A percentile compares a stretch with the other conserved stretches of the same genome.
Conservation (phyloP, 192 early-diverging fungal species). For the Funneliformis geosporum region DNA sequence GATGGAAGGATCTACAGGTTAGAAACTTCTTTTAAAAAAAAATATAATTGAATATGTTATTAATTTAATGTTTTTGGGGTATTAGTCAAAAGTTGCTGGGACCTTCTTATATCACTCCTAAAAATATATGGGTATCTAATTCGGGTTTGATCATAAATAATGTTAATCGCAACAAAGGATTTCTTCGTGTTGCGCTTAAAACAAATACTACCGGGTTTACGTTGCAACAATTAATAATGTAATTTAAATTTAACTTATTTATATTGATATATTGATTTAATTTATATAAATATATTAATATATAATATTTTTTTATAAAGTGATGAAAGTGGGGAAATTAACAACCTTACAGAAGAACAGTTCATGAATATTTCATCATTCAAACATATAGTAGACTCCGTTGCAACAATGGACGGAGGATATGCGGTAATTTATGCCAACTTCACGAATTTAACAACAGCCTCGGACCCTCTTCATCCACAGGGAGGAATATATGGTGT, state of each 20-base stretch:
- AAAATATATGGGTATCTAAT: background rate
- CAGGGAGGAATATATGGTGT: background rate
- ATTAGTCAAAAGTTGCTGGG: background rate
- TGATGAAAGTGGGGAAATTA: background rate
- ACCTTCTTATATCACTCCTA: background rate
- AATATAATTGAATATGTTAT: background rate
- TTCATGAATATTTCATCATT: background rate
- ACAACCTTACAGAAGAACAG: background rate
- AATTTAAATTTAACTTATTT: no score
- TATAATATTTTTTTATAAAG: background rate
- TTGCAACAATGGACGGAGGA: background rate
- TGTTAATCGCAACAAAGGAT: background rate
- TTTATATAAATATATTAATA: no score
- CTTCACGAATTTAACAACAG: no score
- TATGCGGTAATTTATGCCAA: background rate
- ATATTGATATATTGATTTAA: background rate
- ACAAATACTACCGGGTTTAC: background rate
- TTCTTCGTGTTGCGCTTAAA: background rate
- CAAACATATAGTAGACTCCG: background rate
- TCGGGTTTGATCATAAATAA: background rate
- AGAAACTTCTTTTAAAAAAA: no score
- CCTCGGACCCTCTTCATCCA: background rate
- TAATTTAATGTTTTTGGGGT: background rate
- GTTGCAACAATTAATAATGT: background rate
- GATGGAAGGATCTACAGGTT: background rate